These are phyloP conservation scores for Alectoria sarmentosa DNA, from an alignment of 495 filamentous ascomycete species.

Conservation along the genomic window DNA sequence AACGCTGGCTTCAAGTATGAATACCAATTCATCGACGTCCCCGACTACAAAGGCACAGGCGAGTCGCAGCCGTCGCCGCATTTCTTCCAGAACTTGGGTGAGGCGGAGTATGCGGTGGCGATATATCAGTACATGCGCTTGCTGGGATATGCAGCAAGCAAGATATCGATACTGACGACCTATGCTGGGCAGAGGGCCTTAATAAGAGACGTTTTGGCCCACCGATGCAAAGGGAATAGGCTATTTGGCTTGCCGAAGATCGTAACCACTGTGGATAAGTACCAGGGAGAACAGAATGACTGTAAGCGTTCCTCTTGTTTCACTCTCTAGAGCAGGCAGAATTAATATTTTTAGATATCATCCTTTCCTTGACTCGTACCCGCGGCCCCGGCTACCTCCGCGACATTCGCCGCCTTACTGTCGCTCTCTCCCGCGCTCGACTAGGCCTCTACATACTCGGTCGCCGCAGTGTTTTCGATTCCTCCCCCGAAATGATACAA, in stretches of 20 bases:
- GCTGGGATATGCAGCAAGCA: conserved; percentile 86
- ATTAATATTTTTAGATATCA: conserved; percentile 46
- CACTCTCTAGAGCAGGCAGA: background rate
- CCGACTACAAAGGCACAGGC: conserved; percentile 85
- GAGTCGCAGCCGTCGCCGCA: conserved; percentile 91
- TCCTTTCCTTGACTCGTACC: conserved; percentile 86
- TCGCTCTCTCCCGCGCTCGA: conserved; percentile 90
- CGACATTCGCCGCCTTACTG: conserved; percentile 87
- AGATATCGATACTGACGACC: conserved; percentile 84
- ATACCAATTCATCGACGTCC: conserved; percentile 95
- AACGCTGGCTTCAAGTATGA: conserved; percentile 92
- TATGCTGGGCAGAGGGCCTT: conserved; percentile 93
- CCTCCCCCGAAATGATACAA: conserved; percentile 78
- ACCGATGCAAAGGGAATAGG: conserved; percentile 72
- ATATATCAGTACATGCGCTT: conserved; percentile 97
- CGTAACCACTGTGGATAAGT: conserved; percentile 95
- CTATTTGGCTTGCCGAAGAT: conserved; percentile 88
- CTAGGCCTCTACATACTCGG: conserved; percentile 92
- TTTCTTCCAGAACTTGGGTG: conserved; percentile 94
- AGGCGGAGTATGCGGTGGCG: conserved; percentile 94
- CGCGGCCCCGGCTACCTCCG: conserved; percentile 87
- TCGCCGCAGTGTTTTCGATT: conserved; percentile 80
- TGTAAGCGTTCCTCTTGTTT: conserved; percentile 30
- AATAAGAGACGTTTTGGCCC: conserved; percentile 80
- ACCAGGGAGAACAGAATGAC: conserved; percentile 98